phyloP scores from a whole-genome alignment of 257 asterid genomes.

The Ballota nigra region DNA sequence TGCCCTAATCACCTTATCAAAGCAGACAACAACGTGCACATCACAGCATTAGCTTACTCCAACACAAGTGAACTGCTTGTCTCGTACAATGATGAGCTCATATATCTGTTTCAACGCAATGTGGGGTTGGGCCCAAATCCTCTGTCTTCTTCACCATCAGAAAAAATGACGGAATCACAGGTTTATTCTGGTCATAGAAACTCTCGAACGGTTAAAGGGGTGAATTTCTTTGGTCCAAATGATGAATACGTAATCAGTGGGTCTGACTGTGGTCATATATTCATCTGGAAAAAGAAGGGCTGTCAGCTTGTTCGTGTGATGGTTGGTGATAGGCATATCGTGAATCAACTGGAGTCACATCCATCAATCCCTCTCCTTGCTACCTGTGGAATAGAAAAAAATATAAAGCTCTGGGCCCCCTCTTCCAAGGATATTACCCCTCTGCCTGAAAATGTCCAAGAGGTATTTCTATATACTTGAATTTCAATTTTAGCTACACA shows the following conservation, averaged over 20 bases:
- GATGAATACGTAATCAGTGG: slow-evolving; percentile 71
- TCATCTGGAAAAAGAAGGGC: slow-evolving; percentile 74
- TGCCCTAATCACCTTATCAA: slow-evolving; percentile 53
- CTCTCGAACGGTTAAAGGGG: slow-evolving; percentile 68
- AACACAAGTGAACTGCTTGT: slow-evolving; percentile 65
- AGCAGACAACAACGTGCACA: slow-evolving; percentile 41
- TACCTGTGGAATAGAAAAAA: slow-evolving; percentile 70
- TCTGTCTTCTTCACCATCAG: slow-evolving; percentile 30
- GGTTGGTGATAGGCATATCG: slow-evolving; percentile 62
- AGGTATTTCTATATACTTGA: slow-evolving; percentile 40
- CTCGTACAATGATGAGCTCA: slow-evolving; percentile 69
- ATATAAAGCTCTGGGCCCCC: slow-evolving; percentile 68
- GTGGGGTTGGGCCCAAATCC: slow-evolving; percentile 64
- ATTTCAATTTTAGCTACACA: background rate
- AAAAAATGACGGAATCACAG: slow-evolving; percentile 31
- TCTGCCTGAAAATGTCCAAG: slow-evolving; percentile 52
- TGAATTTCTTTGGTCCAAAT: slow-evolving; percentile 69
- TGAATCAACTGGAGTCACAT: slow-evolving; percentile 67
- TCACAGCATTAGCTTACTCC: slow-evolving; percentile 74
- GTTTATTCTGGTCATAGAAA: slow-evolving; percentile 71
- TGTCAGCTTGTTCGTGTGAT: slow-evolving; percentile 58
- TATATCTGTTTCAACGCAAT: slow-evolving; percentile 65
- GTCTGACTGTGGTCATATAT: slow-evolving; percentile 80
- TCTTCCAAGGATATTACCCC: slow-evolving; percentile 49
- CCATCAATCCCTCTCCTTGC: slow-evolving; percentile 69